Percentiles rank a stretch among this genome's conserved stretches.
These are phyloP conservation scores for Porphyrellus sp. DNA, from an alignment of 1,284 basidiomycete genomes.

Conservation along the genomic window DNA sequence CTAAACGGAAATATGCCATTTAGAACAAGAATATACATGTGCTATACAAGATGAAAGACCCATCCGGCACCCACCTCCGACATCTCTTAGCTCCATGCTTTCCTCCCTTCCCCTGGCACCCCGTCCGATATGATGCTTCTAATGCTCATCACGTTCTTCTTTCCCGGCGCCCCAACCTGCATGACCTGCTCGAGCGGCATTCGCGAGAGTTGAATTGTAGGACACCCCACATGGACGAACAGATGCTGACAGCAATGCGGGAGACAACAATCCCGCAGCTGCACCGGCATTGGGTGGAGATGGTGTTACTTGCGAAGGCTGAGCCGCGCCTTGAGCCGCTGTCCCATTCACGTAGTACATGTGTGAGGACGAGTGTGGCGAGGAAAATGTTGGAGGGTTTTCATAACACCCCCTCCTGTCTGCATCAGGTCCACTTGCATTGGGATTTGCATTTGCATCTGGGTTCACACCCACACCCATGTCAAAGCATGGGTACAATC, in stretches of 20 bases:
- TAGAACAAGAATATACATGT: too few relatives aligned
- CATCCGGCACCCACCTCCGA: too few relatives aligned
- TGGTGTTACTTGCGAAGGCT: slow-evolving; percentile 12
- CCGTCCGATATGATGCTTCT: slow-evolving; percentile 63
- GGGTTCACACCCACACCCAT: slow-evolving; percentile 15
- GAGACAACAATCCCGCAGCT: slow-evolving; percentile 27
- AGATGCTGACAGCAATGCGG: slow-evolving; percentile 21
- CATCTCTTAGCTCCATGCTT: too few relatives aligned
- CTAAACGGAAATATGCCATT: too few relatives aligned
- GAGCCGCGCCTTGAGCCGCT: slow-evolving; percentile 15
- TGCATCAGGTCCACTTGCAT: slow-evolving; percentile 11
- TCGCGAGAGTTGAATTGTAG: slow-evolving; percentile 35
- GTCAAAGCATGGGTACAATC: slow-evolving; percentile 28
- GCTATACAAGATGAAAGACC: too few relatives aligned
- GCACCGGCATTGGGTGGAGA: slow-evolving; percentile 13
- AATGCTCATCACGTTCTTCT: slow-evolving; percentile 69
- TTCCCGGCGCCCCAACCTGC: slow-evolving; percentile 37
- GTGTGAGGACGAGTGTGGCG: slow-evolving; percentile 23
- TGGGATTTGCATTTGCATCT: slow-evolving; percentile 13
- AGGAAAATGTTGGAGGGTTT: slow-evolving; percentile 20
- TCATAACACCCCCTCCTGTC: slow-evolving; percentile 30
- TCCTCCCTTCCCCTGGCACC: too few relatives aligned
- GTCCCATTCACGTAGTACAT: slow-evolving; percentile 24
- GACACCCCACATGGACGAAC: slow-evolving; percentile 24
- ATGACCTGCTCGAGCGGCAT: slow-evolving; percentile 32